A percentile compares a stretch with the other conserved stretches of the same genome.
Conservation (phyloP, 2,329 filamentous ascomycete genomes). For the Penicillium concentricum region DNA sequence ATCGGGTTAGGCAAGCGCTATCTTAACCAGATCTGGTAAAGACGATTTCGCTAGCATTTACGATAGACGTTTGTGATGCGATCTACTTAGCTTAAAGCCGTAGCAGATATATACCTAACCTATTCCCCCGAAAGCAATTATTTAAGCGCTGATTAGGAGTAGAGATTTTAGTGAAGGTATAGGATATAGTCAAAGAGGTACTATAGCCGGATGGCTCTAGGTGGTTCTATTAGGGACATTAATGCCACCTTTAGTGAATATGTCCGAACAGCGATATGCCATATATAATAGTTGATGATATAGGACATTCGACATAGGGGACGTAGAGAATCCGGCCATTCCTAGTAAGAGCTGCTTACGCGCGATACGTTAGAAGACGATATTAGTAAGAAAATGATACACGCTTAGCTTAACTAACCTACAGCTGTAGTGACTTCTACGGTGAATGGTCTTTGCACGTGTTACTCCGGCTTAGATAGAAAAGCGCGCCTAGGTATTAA, state of each 20-base stretch:
- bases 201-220: background rate
- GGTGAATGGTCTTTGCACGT: background rate
- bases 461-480: background rate
- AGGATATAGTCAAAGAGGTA: background rate
- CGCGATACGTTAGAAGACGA: background rate
- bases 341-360: background rate
- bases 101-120: background rate
- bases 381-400: background rate
- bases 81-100: background rate
- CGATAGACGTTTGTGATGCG: too few species aligned
- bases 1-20: background rate
- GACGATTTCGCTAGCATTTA: background rate
- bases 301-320: background rate
- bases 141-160: background rate
- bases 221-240: background rate
- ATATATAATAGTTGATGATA: background rate
- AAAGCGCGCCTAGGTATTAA: background rate
- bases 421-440: too few species aligned
- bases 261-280: too few species aligned
- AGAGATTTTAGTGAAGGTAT: background rate
- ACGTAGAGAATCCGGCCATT: background rate
- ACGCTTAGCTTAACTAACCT: background rate
- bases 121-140: background rate
- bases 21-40: background rate
- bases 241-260: too few species aligned